phyloP scores from a whole-genome alignment of 768 basidiomycete genomes.

The Strobilomyces dryophilus region DNA sequence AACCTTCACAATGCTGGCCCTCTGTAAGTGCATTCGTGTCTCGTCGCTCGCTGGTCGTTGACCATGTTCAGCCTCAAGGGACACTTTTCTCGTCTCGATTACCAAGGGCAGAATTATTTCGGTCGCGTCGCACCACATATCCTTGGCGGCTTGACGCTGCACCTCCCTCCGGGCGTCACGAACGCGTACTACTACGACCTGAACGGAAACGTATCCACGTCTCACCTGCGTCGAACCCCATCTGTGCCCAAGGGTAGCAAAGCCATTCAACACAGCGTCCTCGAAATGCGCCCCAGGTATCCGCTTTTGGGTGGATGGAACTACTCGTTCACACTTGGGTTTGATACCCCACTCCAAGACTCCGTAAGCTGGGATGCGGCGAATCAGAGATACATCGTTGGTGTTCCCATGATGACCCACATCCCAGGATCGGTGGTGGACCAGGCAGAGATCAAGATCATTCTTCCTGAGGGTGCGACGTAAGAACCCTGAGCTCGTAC shows the following conservation, averaged over 20 bases:
- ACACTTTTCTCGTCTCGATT: conserved; percentile 88
- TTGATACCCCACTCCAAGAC: conserved; percentile 82
- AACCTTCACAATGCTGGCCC: conserved; percentile 88
- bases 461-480: conserved; percentile 95
- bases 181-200: conserved; percentile 87
- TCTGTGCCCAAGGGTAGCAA: conserved; percentile 56
- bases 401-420: conserved; percentile 81
- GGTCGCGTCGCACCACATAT: conserved; percentile 65
- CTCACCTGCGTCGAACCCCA: conserved; percentile 68
- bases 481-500: conserved; percentile 40
- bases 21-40: conserved; percentile 48
- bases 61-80: conserved; percentile 71
- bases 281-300: conserved; percentile 87
- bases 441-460: conserved; percentile 71
- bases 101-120: conserved; percentile 74
- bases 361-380: conserved; percentile 60
- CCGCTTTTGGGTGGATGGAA: conserved; percentile 98
- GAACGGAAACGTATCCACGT: conserved; percentile 96
- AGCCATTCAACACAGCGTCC: conserved; percentile 52
- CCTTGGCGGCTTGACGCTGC: conserved; percentile 67
- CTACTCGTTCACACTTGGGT: conserved; percentile 91
- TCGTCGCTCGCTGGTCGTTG: background rate
- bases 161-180: conserved; percentile 78
- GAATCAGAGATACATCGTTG: conserved; percentile 65
- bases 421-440: conserved; percentile 79